Percentiles rank a stretch among this genome's conserved stretches.
These are phyloP conservation scores for Lentinula guzmanii DNA, from an alignment of 768 basidiomycete species.

Conservation along the genomic window DNA sequence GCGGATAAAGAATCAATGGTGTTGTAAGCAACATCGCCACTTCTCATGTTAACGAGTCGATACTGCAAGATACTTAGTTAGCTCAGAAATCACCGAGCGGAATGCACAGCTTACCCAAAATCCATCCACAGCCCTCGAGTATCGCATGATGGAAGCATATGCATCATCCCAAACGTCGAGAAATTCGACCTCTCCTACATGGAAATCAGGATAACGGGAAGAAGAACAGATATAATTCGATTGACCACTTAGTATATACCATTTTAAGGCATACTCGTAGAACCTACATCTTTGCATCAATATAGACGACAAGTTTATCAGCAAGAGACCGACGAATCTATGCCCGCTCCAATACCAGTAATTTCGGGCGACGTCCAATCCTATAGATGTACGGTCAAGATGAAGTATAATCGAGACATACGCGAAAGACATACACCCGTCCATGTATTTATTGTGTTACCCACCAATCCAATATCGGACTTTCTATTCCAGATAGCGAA, in stretches of 20 bases:
- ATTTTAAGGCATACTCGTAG: slow-evolving; percentile 91
- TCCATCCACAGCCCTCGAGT: slow-evolving; percentile 76
- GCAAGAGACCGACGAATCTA: slow-evolving; percentile 22
- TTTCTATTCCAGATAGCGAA: slow-evolving; percentile 92
- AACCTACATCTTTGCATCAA: slow-evolving; percentile 36
- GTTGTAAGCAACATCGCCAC: slow-evolving; percentile 65
- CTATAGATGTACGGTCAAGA: slow-evolving; percentile 27
- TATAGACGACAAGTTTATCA: background rate
- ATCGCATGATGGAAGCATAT: slow-evolving; percentile 81
- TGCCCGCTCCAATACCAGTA: slow-evolving; percentile 85
- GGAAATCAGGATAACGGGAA: background rate
- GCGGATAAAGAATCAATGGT: slow-evolving; percentile 95
- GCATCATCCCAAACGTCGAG: slow-evolving; percentile 81
- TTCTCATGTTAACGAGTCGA: slow-evolving; percentile 76
- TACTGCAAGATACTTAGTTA: slow-evolving; percentile 43
- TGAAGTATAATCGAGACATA: background rate
- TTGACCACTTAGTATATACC: slow-evolving; percentile 81
- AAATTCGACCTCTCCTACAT: slow-evolving; percentile 68
- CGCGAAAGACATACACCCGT: slow-evolving; percentile 55
- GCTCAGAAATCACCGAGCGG: background rate
- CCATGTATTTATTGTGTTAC: slow-evolving; percentile 82
- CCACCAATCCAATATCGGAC: slow-evolving; percentile 78
- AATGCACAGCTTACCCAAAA: slow-evolving; percentile 60
- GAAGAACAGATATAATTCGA: background rate
- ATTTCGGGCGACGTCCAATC: slow-evolving; percentile 73